phyloP scores from a whole-genome alignment of 495 filamentous ascomycete species.

The Podospora australis region DNA sequence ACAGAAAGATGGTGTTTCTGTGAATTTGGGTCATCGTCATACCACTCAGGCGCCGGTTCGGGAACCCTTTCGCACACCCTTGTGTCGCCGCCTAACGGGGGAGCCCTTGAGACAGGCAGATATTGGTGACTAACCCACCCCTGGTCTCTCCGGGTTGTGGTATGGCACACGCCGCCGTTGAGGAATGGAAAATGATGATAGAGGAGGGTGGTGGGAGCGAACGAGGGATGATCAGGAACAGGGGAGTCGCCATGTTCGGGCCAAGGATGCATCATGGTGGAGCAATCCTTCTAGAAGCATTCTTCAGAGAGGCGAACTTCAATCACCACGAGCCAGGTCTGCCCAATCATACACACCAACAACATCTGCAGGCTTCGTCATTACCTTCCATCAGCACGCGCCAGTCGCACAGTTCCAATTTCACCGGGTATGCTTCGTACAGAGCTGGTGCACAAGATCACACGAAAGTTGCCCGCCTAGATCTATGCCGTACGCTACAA shows the following conservation, averaged over 20 bases:
- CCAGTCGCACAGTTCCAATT: background rate
- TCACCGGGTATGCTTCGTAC: background rate
- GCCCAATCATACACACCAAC: background rate
- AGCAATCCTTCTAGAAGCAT: constrained; percentile 11
- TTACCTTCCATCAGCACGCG: background rate
- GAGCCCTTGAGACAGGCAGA: constrained; percentile 5
- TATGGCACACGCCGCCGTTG: background rate
- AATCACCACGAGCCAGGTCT: background rate
- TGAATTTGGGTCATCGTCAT: background rate
- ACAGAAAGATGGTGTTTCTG: background rate
- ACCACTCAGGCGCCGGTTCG: constrained; percentile 8
- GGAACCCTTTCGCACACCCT: constrained; percentile 4
- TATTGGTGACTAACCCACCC: background rate
- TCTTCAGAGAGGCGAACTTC: background rate
- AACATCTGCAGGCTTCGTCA: constrained; percentile 5
- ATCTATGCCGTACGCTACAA: no score
- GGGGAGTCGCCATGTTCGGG: constrained; percentile 1
- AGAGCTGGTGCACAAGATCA: background rate
- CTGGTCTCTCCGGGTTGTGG: background rate
- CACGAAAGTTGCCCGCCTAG: no score
- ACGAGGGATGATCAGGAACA: background rate
- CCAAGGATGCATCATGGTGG: background rate
- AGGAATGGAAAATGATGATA: constrained; percentile 1
- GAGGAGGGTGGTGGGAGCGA: background rate
- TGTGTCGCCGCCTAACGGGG: constrained; percentile 4